Percentiles rank a stretch among this genome's conserved stretches.
phyloP scores from a whole-genome alignment of 352 stramenopile species.

The Phytophthora tentaculata region DNA sequence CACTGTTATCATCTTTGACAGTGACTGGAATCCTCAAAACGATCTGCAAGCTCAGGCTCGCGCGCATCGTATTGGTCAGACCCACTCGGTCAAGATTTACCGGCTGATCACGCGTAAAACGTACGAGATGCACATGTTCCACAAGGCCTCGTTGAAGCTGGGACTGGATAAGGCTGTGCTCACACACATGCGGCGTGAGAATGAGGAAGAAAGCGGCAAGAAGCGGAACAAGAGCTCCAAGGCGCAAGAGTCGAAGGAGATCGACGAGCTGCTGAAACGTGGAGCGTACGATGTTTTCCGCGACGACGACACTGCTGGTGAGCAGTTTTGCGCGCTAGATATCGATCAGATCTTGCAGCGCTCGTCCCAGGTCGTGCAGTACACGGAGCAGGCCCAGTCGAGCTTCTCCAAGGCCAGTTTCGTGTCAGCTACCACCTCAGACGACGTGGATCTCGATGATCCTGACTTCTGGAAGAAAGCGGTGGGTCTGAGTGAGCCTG shows the following conservation, averaged over 20 bases:
- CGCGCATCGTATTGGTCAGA: conserved; percentile 93
- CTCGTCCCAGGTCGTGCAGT: conserved; percentile 87
- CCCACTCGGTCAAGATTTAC: conserved; percentile 91
- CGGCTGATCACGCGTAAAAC: conserved; percentile 91
- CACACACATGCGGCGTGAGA: conserved; percentile 90
- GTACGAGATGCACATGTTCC: conserved; percentile 97
- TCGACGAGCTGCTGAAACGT: conserved; percentile 92
- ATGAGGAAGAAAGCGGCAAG: conserved; percentile 78
- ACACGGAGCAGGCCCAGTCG: conserved; percentile 82
- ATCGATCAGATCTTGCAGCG: conserved; percentile 98
- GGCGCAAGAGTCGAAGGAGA: conserved; percentile 89
- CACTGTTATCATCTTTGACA: conserved; percentile 98
- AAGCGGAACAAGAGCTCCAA: conserved; percentile 83
- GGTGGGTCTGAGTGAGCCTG: conserved; percentile 82
- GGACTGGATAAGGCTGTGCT: conserved; percentile 94
- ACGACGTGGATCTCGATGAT: conserved; percentile 98
- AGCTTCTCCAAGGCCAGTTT: conserved; percentile 95
- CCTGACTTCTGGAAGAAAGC: conserved; percentile 99
- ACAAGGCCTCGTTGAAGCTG: conserved; percentile 92
- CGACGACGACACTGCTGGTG: conserved; percentile 90
- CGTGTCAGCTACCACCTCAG: conserved; percentile 85
- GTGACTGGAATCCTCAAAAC: conserved; percentile 98
- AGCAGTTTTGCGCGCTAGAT: conserved; percentile 97
- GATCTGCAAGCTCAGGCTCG: conserved; percentile 95
- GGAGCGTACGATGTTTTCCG: conserved; percentile 93